phyloP scores from a whole-genome alignment of 169 alveolate genomes.

The Eimeria necatrix region DNA sequence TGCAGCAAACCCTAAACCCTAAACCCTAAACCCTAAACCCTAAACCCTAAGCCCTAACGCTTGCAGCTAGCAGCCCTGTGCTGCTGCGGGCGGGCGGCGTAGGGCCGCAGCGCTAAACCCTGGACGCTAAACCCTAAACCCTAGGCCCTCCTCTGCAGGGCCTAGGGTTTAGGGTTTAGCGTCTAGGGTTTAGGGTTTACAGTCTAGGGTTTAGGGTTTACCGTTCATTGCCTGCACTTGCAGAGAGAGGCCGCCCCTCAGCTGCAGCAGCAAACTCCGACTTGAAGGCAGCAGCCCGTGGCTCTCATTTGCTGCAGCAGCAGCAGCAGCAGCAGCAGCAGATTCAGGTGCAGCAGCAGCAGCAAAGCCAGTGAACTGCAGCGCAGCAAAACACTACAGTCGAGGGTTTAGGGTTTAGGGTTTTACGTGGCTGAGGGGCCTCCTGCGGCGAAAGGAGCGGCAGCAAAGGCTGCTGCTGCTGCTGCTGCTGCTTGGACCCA shows the following conservation, averaged over 20 bases:
- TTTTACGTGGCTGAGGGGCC: slow-evolving; percentile 17
- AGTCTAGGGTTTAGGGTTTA: slow-evolving; percentile 4
- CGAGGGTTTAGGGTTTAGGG: slow-evolving; percentile 28
- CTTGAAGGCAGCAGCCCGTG: neutral
- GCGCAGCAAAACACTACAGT: neutral
- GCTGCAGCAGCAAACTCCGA: slow-evolving; percentile 41
- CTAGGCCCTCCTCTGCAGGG: too few relatives aligned
- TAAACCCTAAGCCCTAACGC: neutral
- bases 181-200: slow-evolving; percentile 3
- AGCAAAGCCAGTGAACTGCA: neutral
- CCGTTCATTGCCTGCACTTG: slow-evolving; percentile 43
- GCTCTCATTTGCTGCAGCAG: slow-evolving; percentile 14
- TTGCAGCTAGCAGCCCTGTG: too few relatives aligned
- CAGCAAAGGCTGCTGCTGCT: slow-evolving; percentile 35
- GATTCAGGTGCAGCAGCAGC: slow-evolving; percentile 40
- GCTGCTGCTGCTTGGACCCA: neutral
- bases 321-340: slow-evolving; percentile 18
- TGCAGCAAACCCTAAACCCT: slow-evolving; percentile 19
- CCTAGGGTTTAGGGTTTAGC: slow-evolving; percentile 24
- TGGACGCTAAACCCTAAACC: too few relatives aligned
- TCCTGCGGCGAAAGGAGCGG: neutral
- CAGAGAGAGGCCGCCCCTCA: slow-evolving; percentile 15
- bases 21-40: slow-evolving; percentile 33
- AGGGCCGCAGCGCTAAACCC: too few relatives aligned
- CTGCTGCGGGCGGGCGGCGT: too few relatives aligned